Evolutionary conservation across 345 rosid species (phyloP).

Genomic region (Pistacia vera): DNA sequence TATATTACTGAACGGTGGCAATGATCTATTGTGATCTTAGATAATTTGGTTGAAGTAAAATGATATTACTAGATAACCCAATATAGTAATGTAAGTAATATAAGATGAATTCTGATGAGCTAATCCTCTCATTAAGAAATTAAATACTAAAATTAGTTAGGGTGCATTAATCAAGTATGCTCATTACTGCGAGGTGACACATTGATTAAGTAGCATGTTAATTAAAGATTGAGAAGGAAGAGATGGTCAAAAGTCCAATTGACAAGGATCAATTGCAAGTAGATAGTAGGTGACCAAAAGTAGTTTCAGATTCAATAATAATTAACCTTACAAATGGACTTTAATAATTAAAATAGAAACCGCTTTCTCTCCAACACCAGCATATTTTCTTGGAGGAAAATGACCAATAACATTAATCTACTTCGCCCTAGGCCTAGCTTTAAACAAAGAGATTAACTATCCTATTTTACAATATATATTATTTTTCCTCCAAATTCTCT

Average conservation of each 20-base stretch:
- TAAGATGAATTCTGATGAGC: too few species aligned
- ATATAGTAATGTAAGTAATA: too few species aligned
- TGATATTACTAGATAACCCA: too few species aligned
- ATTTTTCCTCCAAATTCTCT: slow-evolving; percentile 3
- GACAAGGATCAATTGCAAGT: slow-evolving; percentile 23
- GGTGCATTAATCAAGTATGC: too few species aligned
- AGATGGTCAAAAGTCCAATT: slow-evolving; percentile 38
- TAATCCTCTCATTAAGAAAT: too few species aligned
- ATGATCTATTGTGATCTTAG: too few species aligned
- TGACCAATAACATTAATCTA: neutral
- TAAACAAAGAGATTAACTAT: slow-evolving; percentile 27
- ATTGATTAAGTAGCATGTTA: too few species aligned
- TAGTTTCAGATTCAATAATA: slow-evolving; percentile 17
- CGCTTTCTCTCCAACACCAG: neutral
- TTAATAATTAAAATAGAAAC: neutral
- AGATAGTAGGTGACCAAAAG: slow-evolving; percentile 40
- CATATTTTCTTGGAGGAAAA: slow-evolving; percentile 9
- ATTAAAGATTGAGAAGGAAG: neutral
- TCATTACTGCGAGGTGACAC: too few species aligned
- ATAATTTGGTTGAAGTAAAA: too few species aligned
- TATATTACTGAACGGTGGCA: too few species aligned
- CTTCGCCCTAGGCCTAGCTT: slow-evolving; percentile 24
- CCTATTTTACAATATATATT: slow-evolving; percentile 9
- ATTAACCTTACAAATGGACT: neutral
- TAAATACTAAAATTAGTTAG: too few species aligned